Base-by-base conservation (phyloP, 257 asterid species). In the Linaria vulgaris region DNA sequence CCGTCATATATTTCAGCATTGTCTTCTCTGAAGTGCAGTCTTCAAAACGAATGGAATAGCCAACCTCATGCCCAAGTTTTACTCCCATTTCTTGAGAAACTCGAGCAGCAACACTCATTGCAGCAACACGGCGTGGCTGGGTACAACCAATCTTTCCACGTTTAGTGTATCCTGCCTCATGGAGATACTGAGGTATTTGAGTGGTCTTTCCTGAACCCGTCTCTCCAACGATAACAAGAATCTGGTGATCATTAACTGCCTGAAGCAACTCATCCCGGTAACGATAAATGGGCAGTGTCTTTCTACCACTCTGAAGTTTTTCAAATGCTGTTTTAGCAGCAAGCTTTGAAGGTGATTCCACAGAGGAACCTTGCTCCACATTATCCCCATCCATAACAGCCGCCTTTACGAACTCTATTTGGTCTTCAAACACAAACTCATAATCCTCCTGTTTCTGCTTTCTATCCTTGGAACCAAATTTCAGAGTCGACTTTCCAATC, bases 61-160 rank as follows among this genome's bases (percentile, higher is more conserved):
- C n/a, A n/a, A n/a, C n/a, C n/a, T n/a, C n/a, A n/a, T n/a, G n/a
- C n/a, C n/a, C n/a, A n/a, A n/a, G n/a, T n/a, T n/a, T n/a, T n/a
- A n/a, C n/a, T n/a, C n/a, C n/a, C n/a, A n/a, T n/a, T n/a, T n/a
- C n/a, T n/a, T n/a, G n/a, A n/a, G n/a, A n/a, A n/a, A n/a, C n/a
- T n/a, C n/a, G n/a, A n/a, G n/a, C n/a, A n/a, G n/a, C n/a, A n/a
- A n/a, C n/a, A n/a, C n/a, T n/a, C n/a, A n/a, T n/a, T n/a, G n/a
- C n/a, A n/a, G 98, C 97, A 56, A 88, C 98, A 56, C 96, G 80
- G 12, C 96, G 90, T 31, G 98, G 96, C 80, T 91, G 98, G 71
- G 98, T 88, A 73, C 96, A 91, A 16, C 91, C 98, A 68, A 91
- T 80, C 91, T 67, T 86, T 72, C 95, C 94, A 24, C 69, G 80